Evolutionary conservation across 2,329 filamentous ascomycete genomes (phyloP).

Genomic region (Clonostachys rosea): DNA sequence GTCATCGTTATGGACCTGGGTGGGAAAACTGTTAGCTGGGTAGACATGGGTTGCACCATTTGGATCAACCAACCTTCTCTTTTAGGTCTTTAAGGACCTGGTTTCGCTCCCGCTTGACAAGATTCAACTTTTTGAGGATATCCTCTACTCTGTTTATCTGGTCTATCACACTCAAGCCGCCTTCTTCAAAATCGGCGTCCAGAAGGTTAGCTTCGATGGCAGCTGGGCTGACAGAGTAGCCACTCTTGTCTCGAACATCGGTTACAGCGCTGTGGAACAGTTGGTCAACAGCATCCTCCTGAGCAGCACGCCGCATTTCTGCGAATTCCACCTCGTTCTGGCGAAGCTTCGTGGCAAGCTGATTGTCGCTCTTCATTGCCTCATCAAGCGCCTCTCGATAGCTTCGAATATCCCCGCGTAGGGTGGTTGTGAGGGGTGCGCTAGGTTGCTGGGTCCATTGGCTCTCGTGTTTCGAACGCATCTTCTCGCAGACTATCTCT

Average conservation of each 20-base stretch:
- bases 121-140: conserved; percentile 81
- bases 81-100: conserved; percentile 96
- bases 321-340: conserved; percentile 88
- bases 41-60: not conserved
- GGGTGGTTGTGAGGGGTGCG: conserved; percentile 78
- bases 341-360: conserved; percentile 76
- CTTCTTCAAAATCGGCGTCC: conserved; percentile 89
- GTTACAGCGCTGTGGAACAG: conserved; percentile 85
- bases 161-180: conserved; percentile 73
- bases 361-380: conserved; percentile 78
- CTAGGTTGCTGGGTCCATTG: conserved; percentile 99
- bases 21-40: not conserved
- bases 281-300: conserved; percentile 80
- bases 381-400: conserved; percentile 89
- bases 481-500: conserved; percentile 97
- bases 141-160: conserved; percentile 89
- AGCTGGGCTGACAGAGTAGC: conserved; percentile 56
- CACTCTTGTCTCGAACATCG: conserved; percentile 65
- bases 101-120: conserved; percentile 86
- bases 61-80: conserved; percentile 67
- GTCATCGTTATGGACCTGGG: conserved; percentile 87
- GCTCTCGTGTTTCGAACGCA: conserved; percentile 92
- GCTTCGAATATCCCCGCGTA: conserved; percentile 80
- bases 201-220: conserved; percentile 71
- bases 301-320: conserved; percentile 87